Evolutionary conservation across 352 stramenopile genomes (phyloP), one percentile per base, ranked within the genome.

Genomic region (Phytophthora ohioensis): DNA sequence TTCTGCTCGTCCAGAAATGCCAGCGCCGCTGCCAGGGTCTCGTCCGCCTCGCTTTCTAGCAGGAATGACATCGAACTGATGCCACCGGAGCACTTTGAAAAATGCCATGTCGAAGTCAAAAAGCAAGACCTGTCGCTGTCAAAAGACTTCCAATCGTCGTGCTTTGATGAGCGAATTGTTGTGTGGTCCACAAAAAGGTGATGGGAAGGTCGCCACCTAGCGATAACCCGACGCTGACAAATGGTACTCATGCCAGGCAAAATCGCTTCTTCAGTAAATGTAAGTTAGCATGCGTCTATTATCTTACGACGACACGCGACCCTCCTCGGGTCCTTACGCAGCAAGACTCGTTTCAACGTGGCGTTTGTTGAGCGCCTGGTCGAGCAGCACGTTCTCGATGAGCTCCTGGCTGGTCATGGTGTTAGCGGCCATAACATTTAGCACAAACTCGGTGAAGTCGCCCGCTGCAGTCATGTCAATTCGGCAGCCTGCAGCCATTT

Each of bases 371-470:
- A 80, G 67, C 15, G 64, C 65, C 15, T 78, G 69, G 21, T 76
- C 73, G 2, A 80, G 69, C 32, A 87, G 67, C 17, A 83, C 75
- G n/a, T 88, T 88, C 61, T 88, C 80, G n/a, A 88, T 88, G 57
- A 88, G 75, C 58, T 88, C 75, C 32, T 79, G 73, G n/a, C 65
- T 84, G 48, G 67, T 73, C 5, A 62, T 68, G 34, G 82, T 81
- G 66, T 84, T 85, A 15, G 64, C 67, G 5, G 77, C 74, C 31
- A 71, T 72, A 2, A 78, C 72, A 36, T 76, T 84, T 42, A 88
- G 65, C 49, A 85, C 73, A 48, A 88, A 88, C 58, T 88, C 78
- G 8, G 80, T 84, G 52, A 88, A 78, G 42, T 81, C 78, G 10
- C 78, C 75, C 4, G 78, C 69, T 5, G 61, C 67, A 46, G 78